Conservation (phyloP, 345 rosid genomes). For the Turritis glabra region DNA sequence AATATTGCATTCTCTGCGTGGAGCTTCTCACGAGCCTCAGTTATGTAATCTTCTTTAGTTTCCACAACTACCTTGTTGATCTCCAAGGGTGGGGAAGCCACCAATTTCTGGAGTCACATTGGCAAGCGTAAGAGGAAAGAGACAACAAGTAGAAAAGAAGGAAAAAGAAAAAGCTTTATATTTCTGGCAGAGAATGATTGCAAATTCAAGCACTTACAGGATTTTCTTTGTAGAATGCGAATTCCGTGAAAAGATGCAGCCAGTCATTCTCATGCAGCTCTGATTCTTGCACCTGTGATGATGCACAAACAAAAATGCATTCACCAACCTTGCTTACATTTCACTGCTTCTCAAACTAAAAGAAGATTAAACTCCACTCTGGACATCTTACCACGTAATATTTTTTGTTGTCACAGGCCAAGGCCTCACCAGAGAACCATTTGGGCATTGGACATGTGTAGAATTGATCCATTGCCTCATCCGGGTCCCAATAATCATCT, state of each 20-base stretch:
- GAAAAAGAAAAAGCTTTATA: not conserved
- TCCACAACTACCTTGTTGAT: slow-evolving; percentile 8
- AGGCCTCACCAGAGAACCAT: slow-evolving; percentile 13
- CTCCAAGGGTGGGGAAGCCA: slow-evolving; percentile 1
- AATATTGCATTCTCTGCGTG: not conserved
- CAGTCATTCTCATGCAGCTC: slow-evolving; percentile 15
- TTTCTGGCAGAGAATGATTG: not conserved
- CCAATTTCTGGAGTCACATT: not conserved
- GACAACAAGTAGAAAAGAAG: not conserved
- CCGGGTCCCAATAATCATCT: not conserved
- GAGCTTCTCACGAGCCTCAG: slow-evolving; percentile 11
- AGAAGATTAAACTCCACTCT: not conserved
- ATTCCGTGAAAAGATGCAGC: slow-evolving; percentile 10
- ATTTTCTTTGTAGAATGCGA: not conserved
- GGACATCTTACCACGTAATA: slow-evolving; percentile 14
- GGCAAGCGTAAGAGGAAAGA: not conserved
- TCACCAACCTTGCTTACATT: not conserved
- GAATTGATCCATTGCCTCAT: not conserved
- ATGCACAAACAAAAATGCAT: not conserved
- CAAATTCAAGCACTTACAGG: slow-evolving; percentile 7
- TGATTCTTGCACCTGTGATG: slow-evolving; percentile 12
- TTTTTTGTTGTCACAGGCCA: not conserved
- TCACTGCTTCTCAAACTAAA: not conserved
- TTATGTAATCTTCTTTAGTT: slow-evolving; percentile 14
- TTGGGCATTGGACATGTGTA: not conserved